These are phyloP conservation scores for Suhomyces ambrosiae DNA, from an alignment of 1,139 yeast species.

Conservation along the genomic window DNA sequence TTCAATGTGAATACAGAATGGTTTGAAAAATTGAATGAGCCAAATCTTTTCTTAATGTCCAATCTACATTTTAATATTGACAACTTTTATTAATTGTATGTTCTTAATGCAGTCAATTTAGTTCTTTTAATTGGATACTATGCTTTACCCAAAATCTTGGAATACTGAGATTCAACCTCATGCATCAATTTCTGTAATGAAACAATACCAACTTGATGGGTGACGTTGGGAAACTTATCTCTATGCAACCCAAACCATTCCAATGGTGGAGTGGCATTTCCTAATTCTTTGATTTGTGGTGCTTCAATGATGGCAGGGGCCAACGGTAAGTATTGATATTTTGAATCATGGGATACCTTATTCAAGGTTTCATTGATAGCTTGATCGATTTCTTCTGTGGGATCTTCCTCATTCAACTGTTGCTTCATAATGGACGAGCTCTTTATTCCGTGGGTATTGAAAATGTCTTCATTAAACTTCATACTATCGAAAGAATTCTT, in stretches of 20 bases:
- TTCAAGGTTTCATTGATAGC: slow-evolving; percentile 60
- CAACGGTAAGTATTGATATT: slow-evolving; percentile 63
- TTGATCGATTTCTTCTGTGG: slow-evolving; percentile 42
- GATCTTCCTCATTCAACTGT: slow-evolving; percentile 31
- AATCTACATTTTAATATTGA: too few species aligned
- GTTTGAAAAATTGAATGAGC: too few species aligned
- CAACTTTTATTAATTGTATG: too few species aligned
- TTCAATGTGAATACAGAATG: too few species aligned
- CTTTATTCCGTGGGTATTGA: slow-evolving; percentile 15
- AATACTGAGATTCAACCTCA: slow-evolving; percentile 57
- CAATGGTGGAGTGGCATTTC: slow-evolving; percentile 95
- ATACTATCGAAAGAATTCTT: slow-evolving; percentile 13
- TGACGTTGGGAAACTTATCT: slow-evolving; percentile 77
- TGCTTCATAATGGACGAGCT: slow-evolving; percentile 18
- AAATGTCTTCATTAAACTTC: slow-evolving; percentile 19
- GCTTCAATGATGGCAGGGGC: slow-evolving; percentile 82
- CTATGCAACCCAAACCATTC: slow-evolving; percentile 98
- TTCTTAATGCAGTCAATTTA: not conserved
- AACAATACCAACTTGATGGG: slow-evolving; percentile 78
- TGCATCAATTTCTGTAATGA: slow-evolving; percentile 72
- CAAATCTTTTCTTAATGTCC: too few species aligned
- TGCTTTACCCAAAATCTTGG: slow-evolving; percentile 47
- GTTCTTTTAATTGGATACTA: slow-evolving; percentile 14
- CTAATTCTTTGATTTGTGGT: slow-evolving; percentile 86
- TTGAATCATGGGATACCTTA: slow-evolving; percentile 62